These are phyloP conservation scores for Carex cristatella DNA, from an alignment of 176 grass and related monocot genomes.

Conservation along the genomic window DNA sequence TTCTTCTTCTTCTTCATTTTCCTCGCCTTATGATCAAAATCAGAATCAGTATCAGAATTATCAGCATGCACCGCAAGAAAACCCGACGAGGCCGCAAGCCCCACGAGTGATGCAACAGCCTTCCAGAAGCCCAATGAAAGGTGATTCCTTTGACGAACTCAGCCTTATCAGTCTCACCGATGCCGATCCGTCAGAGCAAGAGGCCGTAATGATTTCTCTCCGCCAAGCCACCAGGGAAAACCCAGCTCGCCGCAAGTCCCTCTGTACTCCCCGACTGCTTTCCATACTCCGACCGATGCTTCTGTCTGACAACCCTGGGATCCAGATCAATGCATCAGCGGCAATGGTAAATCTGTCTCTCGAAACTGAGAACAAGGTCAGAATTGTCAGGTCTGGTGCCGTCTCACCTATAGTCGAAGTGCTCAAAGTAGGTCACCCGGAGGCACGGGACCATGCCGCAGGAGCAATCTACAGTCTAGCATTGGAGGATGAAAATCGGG, in stretches of 20 bases:
- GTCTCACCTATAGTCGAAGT: constrained; percentile 67
- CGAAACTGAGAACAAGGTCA: constrained; percentile 65
- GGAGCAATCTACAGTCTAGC: constrained; percentile 81
- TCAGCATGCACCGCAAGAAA: background rate
- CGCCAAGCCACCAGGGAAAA: constrained; percentile 66
- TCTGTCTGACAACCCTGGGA: constrained; percentile 34
- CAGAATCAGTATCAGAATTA: background rate
- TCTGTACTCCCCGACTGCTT: constrained; percentile 71
- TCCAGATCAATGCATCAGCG: constrained; percentile 65
- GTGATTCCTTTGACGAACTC: constrained; percentile 53
- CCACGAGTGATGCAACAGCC: background rate
- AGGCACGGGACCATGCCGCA: constrained; percentile 76
- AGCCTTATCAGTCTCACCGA: constrained; percentile 42
- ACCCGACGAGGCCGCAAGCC: background rate
- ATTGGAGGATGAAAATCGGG: constrained; percentile 80
- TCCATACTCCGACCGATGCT: constrained; percentile 70
- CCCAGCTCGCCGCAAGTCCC: constrained; percentile 31
- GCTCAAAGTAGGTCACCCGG: constrained; percentile 45
- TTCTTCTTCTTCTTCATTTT: constrained; percentile 13
- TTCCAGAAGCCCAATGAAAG: background rate
- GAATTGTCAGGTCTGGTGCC: constrained; percentile 66
- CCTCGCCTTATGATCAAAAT: background rate
- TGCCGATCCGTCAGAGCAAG: constrained; percentile 36
- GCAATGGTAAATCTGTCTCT: constrained; percentile 79
- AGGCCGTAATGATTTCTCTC: constrained; percentile 47